Base-by-base conservation (phyloP, 2,329 filamentous ascomycete species). In the Clonostachys rhizophaga region DNA sequence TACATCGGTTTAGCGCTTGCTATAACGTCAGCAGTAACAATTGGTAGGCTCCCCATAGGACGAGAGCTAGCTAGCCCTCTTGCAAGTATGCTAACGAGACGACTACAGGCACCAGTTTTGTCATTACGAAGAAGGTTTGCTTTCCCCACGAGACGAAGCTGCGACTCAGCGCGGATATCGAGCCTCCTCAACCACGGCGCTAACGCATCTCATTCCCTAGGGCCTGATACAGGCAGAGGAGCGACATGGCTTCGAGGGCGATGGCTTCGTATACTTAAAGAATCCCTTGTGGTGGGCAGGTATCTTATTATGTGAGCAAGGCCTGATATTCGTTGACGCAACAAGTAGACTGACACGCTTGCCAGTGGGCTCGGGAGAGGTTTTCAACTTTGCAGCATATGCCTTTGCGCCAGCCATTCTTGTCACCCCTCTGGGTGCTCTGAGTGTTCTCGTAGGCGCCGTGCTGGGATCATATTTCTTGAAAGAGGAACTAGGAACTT, bases 391-490 rank as follows among this genome's bases (percentile, higher is more conserved):
- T 65, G 91, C 91, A 44, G 94, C 94, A 52, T 99, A 99, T 65
- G 94, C 94, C 8, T 99, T 97, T 69, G 94, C 94, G 55, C 94
- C 94, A 39, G 95, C 94, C n/a, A 99, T 99, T 68, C 79, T 99
- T 46, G 94, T 99, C 39, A 99, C 94, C 6, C 94, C 94, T 24
- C 75, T 99, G 20, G 94, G 94, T 51, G 94, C 94, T 47, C 78
- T 99, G 52, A 94, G 89, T 62, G 95, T 99, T 49, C 75, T 99
- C 54, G 96, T 99, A 60, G 94, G 91, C 54, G 91, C 94, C 17
- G 91, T 99, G 33, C 71, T 99, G 49, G 92, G 94, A 44, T 91
- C 94, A 53, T 97, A 99, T 67, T 95, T 97, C 64, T 74, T 99
- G 52, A 80, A 90, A 47, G 94, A 99, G 68, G 83, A 89, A 65